These are phyloP conservation scores for Trichopus zeylanicus DNA, from an alignment of 116 monocot genomes.

Conservation along the genomic window DNA sequence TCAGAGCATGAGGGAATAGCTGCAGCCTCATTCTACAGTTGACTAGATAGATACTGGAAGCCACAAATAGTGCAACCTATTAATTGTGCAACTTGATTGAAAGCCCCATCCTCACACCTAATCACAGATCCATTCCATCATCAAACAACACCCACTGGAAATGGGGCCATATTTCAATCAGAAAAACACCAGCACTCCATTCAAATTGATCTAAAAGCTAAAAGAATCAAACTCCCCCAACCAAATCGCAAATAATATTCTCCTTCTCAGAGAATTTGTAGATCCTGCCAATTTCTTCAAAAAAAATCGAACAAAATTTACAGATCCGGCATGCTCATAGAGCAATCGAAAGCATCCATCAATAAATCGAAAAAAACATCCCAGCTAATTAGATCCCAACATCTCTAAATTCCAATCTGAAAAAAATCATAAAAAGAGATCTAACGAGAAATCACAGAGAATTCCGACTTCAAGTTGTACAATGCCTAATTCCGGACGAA, in stretches of 20 bases:
- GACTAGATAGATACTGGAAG: neutral
- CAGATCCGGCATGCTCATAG: too few relatives aligned
- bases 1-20: too few relatives aligned
- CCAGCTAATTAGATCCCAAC: too few relatives aligned
- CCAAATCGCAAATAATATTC: too few relatives aligned
- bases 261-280: too few relatives aligned
- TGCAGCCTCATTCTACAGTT: neutral
- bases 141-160: neutral
- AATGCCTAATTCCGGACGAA: neutral
- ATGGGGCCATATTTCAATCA: neutral
- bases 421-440: neutral
- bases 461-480: neutral
- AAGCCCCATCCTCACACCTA: constrained; percentile 34
- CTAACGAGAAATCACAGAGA: neutral
- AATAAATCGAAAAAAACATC: neutral
- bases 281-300: too few relatives aligned
- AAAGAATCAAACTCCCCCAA: too few relatives aligned
- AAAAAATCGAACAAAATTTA: too few relatives aligned
- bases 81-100: constrained; percentile 14
- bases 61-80: neutral
- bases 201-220: too few relatives aligned
- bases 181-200: neutral
- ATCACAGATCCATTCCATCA: neutral
- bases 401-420: neutral
- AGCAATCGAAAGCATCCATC: neutral